Percentiles rank a stretch among this genome's conserved stretches.
These are phyloP conservation scores for Evansstolkia leycettana DNA, from an alignment of 495 filamentous ascomycete genomes.

Conservation along the genomic window DNA sequence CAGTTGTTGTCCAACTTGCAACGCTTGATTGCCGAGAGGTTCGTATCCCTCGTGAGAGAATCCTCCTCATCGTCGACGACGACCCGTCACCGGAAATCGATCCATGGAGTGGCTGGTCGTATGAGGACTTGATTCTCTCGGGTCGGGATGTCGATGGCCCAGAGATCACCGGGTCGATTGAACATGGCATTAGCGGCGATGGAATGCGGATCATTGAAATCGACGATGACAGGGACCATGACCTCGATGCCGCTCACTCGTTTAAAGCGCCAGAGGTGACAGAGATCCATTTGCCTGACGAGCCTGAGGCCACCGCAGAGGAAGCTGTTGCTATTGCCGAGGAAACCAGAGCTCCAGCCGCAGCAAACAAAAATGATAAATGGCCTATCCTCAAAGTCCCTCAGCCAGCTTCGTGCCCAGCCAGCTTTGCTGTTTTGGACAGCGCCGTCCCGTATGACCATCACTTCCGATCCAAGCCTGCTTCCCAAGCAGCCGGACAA, in stretches of 20 bases:
- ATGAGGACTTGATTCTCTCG: too few species aligned
- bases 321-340: too few species aligned
- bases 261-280: too few species aligned
- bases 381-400: conserved; percentile 9
- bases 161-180: conserved; percentile 1
- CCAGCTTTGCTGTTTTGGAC: conserved; percentile 33
- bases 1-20: conserved; percentile 40
- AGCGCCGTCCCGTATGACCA: conserved; percentile 32
- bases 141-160: too few species aligned
- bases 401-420: conserved; percentile 13
- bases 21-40: conserved; percentile 37
- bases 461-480: conserved; percentile 21
- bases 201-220: conserved; percentile 9
- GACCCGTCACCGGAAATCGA: conserved; percentile 6
- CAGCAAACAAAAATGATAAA: neutral
- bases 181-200: conserved; percentile 4
- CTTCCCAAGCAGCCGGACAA: conserved; percentile 4
- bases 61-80: conserved; percentile 25
- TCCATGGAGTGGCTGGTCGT: too few species aligned
- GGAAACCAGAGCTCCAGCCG: too few species aligned
- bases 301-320: too few species aligned
- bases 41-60: conserved; percentile 30
- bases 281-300: too few species aligned
- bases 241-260: conserved; percentile 9
- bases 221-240: conserved; percentile 20